Conservation (phyloP, 176 grass and related monocot species). For the barley (Hordeum vulgare) region MorexV3_pseudomolecules_assembly NC_058523.1:387295743-387296242, state of each 20-base stretch:
- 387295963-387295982: constrained; percentile 93
- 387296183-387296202: background rate
- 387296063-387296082: constrained; percentile 69
- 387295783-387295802: no score
- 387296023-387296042: constrained; percentile 48
- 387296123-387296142: background rate
- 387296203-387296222: background rate
- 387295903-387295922: constrained; percentile 93
- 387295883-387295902: constrained; percentile 5
- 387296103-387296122: constrained; percentile 1
- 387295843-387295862: background rate
- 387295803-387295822: no score
- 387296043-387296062: constrained; percentile 70
- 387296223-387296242: background rate
- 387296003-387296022: constrained; percentile 56
- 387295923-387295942: constrained; percentile 68
- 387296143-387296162: background rate
- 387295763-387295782: no score
- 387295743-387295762: no score
- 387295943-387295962: constrained; percentile 82
- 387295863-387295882: background rate
- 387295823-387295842: background rate
- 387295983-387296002: constrained; percentile 85
- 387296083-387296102: constrained; percentile 92
- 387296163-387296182: background rate